These are phyloP conservation scores for Talaromyces adpressus DNA, from an alignment of 495 filamentous ascomycete species.

Conservation along the genomic window DNA sequence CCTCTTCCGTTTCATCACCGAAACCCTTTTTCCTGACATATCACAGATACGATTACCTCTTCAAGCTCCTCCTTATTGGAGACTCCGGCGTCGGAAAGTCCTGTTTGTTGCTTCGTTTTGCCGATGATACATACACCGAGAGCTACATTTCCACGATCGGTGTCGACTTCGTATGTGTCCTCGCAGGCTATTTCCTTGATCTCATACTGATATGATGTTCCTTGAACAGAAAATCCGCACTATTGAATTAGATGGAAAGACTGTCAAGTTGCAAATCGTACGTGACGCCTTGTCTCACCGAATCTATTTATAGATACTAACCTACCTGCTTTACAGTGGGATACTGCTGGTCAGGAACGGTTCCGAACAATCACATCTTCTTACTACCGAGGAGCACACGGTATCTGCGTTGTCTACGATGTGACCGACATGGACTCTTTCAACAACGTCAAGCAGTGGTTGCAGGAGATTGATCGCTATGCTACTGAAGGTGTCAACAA, in stretches of 20 bases:
- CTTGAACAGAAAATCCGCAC: slow-evolving; percentile 90
- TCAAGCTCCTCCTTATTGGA: slow-evolving; percentile 99
- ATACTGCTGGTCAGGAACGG: slow-evolving; percentile 96
- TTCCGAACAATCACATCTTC: slow-evolving; percentile 99
- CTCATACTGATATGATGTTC: slow-evolving; percentile 6
- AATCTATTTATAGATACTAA: slow-evolving; percentile 8
- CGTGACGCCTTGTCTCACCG: slow-evolving; percentile 21
- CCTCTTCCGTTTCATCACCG: neutral
- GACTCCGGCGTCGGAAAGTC: slow-evolving; percentile 99
- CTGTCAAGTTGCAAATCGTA: slow-evolving; percentile 99
- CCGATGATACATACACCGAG: slow-evolving; percentile 99
- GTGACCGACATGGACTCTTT: slow-evolving; percentile 99
- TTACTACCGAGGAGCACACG: slow-evolving; percentile 97
- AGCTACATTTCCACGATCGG: slow-evolving; percentile 99
- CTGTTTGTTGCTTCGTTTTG: slow-evolving; percentile 92
- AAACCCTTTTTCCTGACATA: neutral
- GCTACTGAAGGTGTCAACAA: slow-evolving; percentile 99
- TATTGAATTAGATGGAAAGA: slow-evolving; percentile 98
- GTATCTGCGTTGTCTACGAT: slow-evolving; percentile 99
- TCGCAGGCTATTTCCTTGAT: neutral
- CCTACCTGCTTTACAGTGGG: slow-evolving; percentile 60
- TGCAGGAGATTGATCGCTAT: slow-evolving; percentile 98
- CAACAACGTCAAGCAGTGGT: slow-evolving; percentile 99
- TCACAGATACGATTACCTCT: slow-evolving; percentile 97
- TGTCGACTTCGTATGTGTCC: slow-evolving; percentile 84